phyloP scores from a whole-genome alignment of 306 rosid genomes.

The Begonia fuchsioides region DNA sequence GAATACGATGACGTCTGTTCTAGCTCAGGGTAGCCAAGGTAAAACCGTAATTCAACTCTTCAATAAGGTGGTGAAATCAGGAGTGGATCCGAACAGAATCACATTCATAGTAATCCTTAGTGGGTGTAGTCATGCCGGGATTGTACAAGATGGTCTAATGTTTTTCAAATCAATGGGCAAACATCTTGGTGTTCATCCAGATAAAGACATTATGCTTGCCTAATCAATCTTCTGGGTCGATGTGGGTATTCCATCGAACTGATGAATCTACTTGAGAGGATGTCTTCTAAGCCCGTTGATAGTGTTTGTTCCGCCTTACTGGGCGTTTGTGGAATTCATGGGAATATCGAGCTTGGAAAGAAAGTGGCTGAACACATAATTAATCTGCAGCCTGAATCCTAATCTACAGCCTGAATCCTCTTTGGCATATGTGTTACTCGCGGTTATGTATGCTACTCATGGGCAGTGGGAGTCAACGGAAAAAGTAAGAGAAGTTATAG shows the following conservation, averaged over 20 bases:
- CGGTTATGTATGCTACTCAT: constrained; percentile 41
- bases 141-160: constrained; percentile 51
- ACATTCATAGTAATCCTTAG: constrained; percentile 46
- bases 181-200: constrained; percentile 39
- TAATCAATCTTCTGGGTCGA: constrained; percentile 54
- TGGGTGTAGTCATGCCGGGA: constrained; percentile 71
- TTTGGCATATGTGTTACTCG: constrained; percentile 36
- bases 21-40: constrained; percentile 51
- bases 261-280: constrained; percentile 28
- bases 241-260: constrained; percentile 34
- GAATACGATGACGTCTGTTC: constrained; percentile 62
- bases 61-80: constrained; percentile 37
- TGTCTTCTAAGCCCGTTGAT: constrained; percentile 37
- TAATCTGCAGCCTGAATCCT: constrained; percentile 44
- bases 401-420: no score
- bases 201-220: constrained; percentile 63
- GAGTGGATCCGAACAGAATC: constrained; percentile 46
- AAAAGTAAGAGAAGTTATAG: constrained; percentile 40
- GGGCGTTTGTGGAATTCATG: constrained; percentile 40
- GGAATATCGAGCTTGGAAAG: constrained; percentile 36
- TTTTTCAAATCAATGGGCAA: constrained; percentile 45
- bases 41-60: constrained; percentile 37
- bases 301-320: constrained; percentile 43
- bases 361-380: constrained; percentile 45
- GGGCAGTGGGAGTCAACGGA: constrained; percentile 50